A percentile compares a stretch with the other conserved stretches of the same genome.
These are phyloP conservation scores for Backusella tuberculispora DNA, from an alignment of 192 early-diverging fungal species.

Conservation along the genomic window DNA sequence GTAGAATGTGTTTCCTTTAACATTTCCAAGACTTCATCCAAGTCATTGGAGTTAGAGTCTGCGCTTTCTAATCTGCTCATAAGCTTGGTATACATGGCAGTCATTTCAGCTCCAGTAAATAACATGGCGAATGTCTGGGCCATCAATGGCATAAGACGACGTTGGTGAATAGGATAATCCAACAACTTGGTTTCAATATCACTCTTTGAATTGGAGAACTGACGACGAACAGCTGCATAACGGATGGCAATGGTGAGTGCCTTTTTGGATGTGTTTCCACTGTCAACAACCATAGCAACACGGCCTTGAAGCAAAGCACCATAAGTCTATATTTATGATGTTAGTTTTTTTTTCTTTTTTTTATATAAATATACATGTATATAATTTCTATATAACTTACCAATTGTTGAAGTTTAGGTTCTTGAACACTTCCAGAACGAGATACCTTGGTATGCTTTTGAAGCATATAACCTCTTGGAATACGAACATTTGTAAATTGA, in stretches of 20 bases:
- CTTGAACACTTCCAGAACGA: slow-evolving; percentile 76
- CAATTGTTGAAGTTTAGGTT: slow-evolving; percentile 82
- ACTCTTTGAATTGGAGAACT: slow-evolving; percentile 74
- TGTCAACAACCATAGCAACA: slow-evolving; percentile 83
- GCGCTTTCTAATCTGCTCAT: slow-evolving; percentile 76
- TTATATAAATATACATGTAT: neutral
- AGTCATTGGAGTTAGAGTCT: slow-evolving; percentile 59
- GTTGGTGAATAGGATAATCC: slow-evolving; percentile 93
- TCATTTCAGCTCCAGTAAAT: slow-evolving; percentile 86
- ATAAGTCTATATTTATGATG: slow-evolving; percentile 55
- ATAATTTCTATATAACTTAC: neutral
- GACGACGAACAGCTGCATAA: slow-evolving; percentile 90
- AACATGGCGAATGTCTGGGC: slow-evolving; percentile 90
- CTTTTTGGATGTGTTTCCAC: slow-evolving; percentile 86
- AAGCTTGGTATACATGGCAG: slow-evolving; percentile 72
- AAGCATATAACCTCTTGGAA: slow-evolving; percentile 89
- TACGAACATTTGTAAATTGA: slow-evolving; percentile 89
- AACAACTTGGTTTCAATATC: slow-evolving; percentile 87
- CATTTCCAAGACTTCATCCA: slow-evolving; percentile 67
- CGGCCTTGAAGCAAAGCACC: slow-evolving; percentile 88
- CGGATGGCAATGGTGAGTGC: slow-evolving; percentile 90
- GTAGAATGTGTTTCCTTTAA: slow-evolving; percentile 93
- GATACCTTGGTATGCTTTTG: slow-evolving; percentile 93
- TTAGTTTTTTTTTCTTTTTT: neutral
- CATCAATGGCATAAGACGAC: slow-evolving; percentile 87